Evolutionary conservation across 192 early-diverging fungal genomes (phyloP), one percentile per base, ranked within the genome.

Genomic region (Jimgerdemannia flammicorona): DNA sequence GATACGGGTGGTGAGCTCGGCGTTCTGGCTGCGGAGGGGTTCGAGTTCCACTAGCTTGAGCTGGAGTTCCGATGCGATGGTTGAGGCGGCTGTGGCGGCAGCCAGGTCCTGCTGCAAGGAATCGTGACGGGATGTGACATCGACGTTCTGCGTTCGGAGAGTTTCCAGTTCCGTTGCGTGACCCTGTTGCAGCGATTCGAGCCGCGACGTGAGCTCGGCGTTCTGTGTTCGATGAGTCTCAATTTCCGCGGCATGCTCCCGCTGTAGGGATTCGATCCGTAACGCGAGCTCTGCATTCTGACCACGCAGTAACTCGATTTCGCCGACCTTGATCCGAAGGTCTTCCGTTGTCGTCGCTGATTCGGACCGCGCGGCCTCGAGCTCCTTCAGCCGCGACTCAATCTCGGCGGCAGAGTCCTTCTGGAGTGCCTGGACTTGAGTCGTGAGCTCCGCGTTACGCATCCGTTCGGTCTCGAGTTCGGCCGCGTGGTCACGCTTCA

Each of bases 1-100:
- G 71, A 78, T 17, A 6, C 73, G 80, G 0, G 71, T 70, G 70
- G 77, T 74, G 19, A 77, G 54, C 2, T 74, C 76, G 3, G 70
- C 43, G 40, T 69, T 74, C 19, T 81, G 76, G 72, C 74, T 75
- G 20, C 73, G 74, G 11, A 78, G 42, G 14, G 72, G 3, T 2
- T 40, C 67, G 59, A 70, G 70, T 40, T 70, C 72, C 0, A 18
- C 14, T 6, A 59, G 8, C 14, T 59, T 6, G 14, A 59, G 6
- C 14, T 59, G 6, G 14, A 59, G 49, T 6, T 59, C 49, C 29
- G 29, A 29, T 29, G 29, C 29, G 29, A 29, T 29, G 49, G 49
- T 14, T 6, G 14, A 10, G 14, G 49, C 14, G 49, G 49, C 6
- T 6, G 49, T 14, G 49, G 49, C 6, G 49, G 49, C 14, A 6